Conservation (phyloP, 2,329 filamentous ascomycete genomes). For the Hymenoscyphus occultus region DNA sequence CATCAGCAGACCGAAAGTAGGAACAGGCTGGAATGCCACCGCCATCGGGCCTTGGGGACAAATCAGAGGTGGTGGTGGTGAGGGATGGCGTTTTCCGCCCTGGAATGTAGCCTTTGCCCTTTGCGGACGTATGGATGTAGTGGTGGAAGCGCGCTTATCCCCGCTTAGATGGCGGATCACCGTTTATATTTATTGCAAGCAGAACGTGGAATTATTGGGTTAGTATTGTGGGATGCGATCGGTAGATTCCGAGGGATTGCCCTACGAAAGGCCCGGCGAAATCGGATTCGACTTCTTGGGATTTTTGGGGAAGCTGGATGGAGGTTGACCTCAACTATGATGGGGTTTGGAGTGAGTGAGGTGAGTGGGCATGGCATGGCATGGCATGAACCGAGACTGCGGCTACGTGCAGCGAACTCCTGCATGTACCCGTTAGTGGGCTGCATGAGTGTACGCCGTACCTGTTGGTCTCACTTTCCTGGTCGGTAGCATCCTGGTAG, state of each 20-base stretch:
- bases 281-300: neutral
- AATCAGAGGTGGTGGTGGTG: neutral
- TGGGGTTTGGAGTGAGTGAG: neutral
- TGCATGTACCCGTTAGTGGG: constrained; percentile 1
- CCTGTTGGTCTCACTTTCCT: neutral
- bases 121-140: constrained; percentile 3
- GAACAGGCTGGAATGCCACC: neutral
- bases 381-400: constrained; percentile 3
- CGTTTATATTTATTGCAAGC: neutral
- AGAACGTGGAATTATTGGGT: neutral
- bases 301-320: neutral
- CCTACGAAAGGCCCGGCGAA: neutral
- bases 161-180: constrained; percentile 1
- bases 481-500: neutral
- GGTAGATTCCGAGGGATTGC: neutral
- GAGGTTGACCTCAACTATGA: neutral
- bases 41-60: constrained; percentile 1
- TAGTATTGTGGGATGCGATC: neutral
- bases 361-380: neutral
- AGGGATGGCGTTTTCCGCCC: neutral
- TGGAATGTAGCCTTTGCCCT: constrained; percentile 10
- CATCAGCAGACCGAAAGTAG: constrained; percentile 1
- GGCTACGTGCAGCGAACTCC: constrained; percentile 1
- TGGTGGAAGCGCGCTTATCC: constrained; percentile 6
- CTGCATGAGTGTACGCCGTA: neutral